Percentiles rank a stretch among this genome's conserved stretches.
phyloP scores from a whole-genome alignment of 768 basidiomycete species.

The Tulasnella sp. region DNA sequence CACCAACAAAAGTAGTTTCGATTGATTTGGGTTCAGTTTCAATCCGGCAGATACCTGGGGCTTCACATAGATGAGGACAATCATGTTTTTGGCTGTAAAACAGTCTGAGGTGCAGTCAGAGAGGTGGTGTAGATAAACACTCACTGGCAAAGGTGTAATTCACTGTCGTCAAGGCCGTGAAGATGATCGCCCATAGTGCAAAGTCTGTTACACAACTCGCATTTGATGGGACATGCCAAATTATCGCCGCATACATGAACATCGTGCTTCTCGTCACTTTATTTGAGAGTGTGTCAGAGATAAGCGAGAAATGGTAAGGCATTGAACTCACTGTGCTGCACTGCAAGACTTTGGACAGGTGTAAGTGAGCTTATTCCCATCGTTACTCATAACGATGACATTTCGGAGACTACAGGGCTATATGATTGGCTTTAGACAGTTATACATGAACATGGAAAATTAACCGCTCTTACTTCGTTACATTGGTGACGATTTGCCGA shows the following conservation, averaged over 20 bases:
- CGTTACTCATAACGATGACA: not conserved
- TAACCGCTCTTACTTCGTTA: not conserved
- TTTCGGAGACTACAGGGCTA: not conserved
- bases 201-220: constrained; percentile 1
- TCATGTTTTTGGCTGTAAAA: constrained; percentile 5
- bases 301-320: not conserved
- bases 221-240: not conserved
- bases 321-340: not conserved
- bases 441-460: not conserved
- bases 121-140: not conserved
- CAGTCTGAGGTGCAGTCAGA: not conserved
- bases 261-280: constrained; percentile 5
- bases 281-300: not conserved
- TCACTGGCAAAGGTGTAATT: constrained; percentile 8
- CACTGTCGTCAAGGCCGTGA: not conserved
- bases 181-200: constrained; percentile 1
- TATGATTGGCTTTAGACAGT: not conserved
- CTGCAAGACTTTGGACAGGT: not conserved
- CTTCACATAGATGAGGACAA: constrained; percentile 6
- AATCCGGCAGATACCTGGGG: constrained; percentile 13
- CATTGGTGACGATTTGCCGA: constrained; percentile 2
- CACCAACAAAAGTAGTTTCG: constrained; percentile 9
- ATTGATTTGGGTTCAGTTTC: constrained; percentile 3
- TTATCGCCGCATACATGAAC: constrained; percentile 2
- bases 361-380: not conserved